Base-by-base conservation (phyloP, 139 green algal species). In the Yamagishiella unicocca region DNA sequence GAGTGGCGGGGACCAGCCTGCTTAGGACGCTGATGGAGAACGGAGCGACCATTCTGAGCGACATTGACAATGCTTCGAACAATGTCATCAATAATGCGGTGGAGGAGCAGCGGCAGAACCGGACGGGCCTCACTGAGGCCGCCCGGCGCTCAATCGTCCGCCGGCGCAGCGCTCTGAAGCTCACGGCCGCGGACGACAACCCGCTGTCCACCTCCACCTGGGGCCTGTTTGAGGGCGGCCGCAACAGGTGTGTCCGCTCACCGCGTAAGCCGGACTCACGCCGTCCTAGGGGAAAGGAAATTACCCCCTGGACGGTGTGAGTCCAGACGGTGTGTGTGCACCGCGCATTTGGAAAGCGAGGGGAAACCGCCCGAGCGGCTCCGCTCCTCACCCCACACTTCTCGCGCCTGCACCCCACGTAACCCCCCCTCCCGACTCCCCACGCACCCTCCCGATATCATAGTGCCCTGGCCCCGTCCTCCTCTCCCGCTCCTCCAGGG, bases 121-220 rank as follows among this genome's bases (percentile, higher is more conserved):
- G 22, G 19, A 35, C 35, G 38, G 70, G 42, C 2, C 40, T 84
- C 27, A 33, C 55, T 29, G 55, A 58, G 27, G 58, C 40, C 9
- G 55, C 37, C 24, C 62, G 62, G 37, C 37, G 25, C 27, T 58
- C 37, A 1, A 84, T 84, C 17, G 58, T 55, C 4, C 77, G 77
- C 38, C 77, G 77, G 25, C 55, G 77, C 55, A 73, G 55, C 38
- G 77, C 77, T 17, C 38, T 84, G 0, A 70, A 73, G 77, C 38
- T 84, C 55, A 25, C 25, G 50, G 17, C 38, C 22, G 14, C 22
- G 4, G 77, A 84, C 77, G 55, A 73, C 9, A 67, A 84, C 77
- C 55, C 77, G 55, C 77, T 84, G 46, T 73, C 54, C 37, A 84
- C 77, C 0, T 74, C 55, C 25, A 84, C 77, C 10, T 84, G 77